Evolutionary conservation across 2,329 filamentous ascomycete species (phyloP).

Genomic region (Ploettnerulaceae sp.): DNA sequence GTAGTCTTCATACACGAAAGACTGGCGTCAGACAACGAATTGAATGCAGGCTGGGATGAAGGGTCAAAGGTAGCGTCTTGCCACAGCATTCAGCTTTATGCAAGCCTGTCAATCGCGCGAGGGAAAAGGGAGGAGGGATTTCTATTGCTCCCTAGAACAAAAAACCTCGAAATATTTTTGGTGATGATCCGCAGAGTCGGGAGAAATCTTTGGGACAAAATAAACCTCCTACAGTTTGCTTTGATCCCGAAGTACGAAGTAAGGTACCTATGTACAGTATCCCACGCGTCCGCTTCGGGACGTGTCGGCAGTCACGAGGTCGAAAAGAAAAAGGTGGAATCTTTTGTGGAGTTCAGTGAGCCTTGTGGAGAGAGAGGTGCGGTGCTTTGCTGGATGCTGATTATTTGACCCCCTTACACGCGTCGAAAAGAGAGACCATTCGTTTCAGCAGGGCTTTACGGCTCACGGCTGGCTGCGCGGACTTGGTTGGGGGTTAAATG

Average conservation of each 20-base stretch:
- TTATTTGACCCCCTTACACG: conserved; percentile 18
- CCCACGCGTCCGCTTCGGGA: too few relatives aligned
- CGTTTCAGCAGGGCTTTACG: conserved; percentile 23
- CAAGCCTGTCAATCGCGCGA: conserved; percentile 1
- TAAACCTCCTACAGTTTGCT: too few relatives aligned
- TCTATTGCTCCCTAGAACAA: too few relatives aligned
- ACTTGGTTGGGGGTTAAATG: not conserved
- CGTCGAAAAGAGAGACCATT: conserved; percentile 13
- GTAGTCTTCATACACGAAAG: conserved; percentile 12
- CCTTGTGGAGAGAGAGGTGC: conserved; percentile 5
- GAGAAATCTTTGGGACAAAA: too few relatives aligned
- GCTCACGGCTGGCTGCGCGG: conserved; percentile 3
- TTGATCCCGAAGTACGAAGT: too few relatives aligned
- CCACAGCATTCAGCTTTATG: conserved; percentile 5
- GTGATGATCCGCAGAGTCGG: too few relatives aligned
- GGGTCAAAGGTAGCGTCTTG: not conserved
- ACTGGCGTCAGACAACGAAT: conserved; percentile 6
- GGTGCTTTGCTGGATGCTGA: conserved; percentile 13
- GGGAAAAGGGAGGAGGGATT: too few relatives aligned
- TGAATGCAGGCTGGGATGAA: not conserved
- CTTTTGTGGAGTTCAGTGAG: conserved; percentile 9
- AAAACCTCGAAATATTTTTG: too few relatives aligned
- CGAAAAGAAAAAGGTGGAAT: too few relatives aligned
- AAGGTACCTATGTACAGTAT: too few relatives aligned
- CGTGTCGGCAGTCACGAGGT: too few relatives aligned